Evolutionary conservation across 805 yeast species (phyloP).

Genomic region (Suhomyces kilbournensis): DNA sequence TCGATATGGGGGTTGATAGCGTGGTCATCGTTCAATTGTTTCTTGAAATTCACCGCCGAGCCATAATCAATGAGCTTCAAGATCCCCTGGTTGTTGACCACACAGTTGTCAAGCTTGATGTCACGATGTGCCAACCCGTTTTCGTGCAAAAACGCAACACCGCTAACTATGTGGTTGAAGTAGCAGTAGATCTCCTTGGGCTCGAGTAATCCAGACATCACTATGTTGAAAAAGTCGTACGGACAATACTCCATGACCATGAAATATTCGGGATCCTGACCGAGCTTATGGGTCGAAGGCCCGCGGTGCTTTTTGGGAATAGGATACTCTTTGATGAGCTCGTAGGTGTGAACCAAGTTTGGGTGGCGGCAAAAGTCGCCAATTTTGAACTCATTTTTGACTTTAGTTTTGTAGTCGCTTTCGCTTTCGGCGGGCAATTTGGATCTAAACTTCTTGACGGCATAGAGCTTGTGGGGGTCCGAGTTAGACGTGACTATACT

Average conservation of each 20-base stretch:
- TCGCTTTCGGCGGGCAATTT: constrained; percentile 60
- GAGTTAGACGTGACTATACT: constrained; percentile 66
- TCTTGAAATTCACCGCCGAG: constrained; percentile 78
- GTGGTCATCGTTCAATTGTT: constrained; percentile 31
- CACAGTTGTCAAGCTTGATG: constrained; percentile 89
- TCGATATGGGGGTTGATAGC: constrained; percentile 10
- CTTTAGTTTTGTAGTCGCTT: constrained; percentile 70
- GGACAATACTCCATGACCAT: constrained; percentile 94
- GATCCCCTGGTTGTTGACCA: constrained; percentile 69
- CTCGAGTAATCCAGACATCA: constrained; percentile 82
- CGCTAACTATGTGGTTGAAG: constrained; percentile 74
- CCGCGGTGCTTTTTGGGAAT: constrained; percentile 1
- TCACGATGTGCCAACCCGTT: constrained; percentile 93
- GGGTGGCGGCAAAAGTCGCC: constrained; percentile 73
- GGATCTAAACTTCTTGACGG: constrained; percentile 82
- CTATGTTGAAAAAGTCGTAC: constrained; percentile 87
- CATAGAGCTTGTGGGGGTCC: constrained; percentile 55
- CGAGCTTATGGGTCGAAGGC: constrained; percentile 3
- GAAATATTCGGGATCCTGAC: constrained; percentile 37
- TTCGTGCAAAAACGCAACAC: constrained; percentile 71
- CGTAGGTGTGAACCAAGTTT: constrained; percentile 78
- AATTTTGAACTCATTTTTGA: constrained; percentile 76
- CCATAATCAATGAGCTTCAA: constrained; percentile 92
- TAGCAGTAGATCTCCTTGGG: constrained; percentile 72
- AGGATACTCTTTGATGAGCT: constrained; percentile 60